Evolutionary conservation across 2,329 filamentous ascomycete species (phyloP).

Genomic region (Trichophyton simii): DNA sequence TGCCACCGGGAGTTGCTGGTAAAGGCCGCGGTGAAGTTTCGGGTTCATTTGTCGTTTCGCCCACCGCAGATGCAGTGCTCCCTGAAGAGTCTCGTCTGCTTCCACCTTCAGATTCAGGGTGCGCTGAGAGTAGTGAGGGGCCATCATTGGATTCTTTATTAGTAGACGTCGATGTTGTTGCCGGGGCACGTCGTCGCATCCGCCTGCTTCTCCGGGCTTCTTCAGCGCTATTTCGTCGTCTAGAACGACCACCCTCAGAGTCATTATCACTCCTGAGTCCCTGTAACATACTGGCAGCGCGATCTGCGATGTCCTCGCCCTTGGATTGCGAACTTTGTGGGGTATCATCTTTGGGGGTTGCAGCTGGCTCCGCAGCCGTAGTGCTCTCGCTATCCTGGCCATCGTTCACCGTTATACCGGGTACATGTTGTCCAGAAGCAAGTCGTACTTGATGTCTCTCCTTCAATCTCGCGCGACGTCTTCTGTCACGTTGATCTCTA

Average conservation of each 20-base stretch:
- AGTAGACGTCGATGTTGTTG: conserved; percentile 19
- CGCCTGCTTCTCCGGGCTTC: conserved; percentile 60
- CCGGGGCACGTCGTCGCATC: conserved; percentile 49
- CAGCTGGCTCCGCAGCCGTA: conserved; percentile 31
- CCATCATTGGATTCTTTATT: conserved; percentile 22
- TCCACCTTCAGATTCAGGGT: conserved; percentile 1
- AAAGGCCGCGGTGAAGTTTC: neutral
- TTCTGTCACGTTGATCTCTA: conserved; percentile 75
- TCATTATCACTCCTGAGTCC: conserved; percentile 58
- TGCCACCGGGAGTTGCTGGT: neutral
- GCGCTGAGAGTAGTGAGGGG: neutral
- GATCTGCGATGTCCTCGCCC: conserved; percentile 66
- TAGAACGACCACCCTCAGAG: conserved; percentile 44
- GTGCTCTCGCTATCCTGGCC: conserved; percentile 40
- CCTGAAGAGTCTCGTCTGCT: neutral
- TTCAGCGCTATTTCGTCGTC: conserved; percentile 63
- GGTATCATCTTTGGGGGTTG: conserved; percentile 23
- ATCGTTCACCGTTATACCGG: conserved; percentile 51
- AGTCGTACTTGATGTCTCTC: conserved; percentile 82
- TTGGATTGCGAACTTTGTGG: conserved; percentile 29
- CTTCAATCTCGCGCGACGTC: conserved; percentile 76
- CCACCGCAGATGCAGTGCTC: neutral
- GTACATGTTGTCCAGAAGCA: conserved; percentile 79
- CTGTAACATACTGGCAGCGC: conserved; percentile 71
- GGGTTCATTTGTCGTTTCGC: neutral